Percentiles rank a stretch among this genome's conserved stretches.
Conservation (phyloP, 1,284 basidiomycete genomes). For the Prillingera fragicola region DNA sequence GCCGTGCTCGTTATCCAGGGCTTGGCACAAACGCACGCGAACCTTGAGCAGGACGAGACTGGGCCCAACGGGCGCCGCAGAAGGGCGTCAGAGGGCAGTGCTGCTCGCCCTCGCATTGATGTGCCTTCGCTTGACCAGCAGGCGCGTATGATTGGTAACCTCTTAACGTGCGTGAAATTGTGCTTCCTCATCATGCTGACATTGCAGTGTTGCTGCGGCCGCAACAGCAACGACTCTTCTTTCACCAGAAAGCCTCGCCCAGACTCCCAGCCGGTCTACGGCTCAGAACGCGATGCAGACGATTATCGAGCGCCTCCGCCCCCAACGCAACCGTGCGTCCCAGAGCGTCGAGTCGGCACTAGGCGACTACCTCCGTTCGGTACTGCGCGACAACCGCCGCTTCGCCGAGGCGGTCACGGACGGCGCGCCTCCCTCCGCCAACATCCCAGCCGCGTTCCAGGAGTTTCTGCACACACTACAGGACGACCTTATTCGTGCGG, state of each 20-base stretch:
- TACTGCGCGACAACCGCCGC: constrained; percentile 28
- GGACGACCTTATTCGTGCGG: constrained; percentile 35
- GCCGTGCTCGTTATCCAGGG: constrained; percentile 47
- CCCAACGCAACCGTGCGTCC: constrained; percentile 19
- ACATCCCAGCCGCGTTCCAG: constrained; percentile 35
- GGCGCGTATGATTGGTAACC: constrained; percentile 43
- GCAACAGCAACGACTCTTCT: constrained; percentile 43
- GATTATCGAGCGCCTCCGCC: constrained; percentile 38
- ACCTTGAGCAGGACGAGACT: constrained; percentile 12
- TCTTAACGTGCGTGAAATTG: constrained; percentile 39
- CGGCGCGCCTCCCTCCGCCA: constrained; percentile 13
- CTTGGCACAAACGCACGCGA: constrained; percentile 40
- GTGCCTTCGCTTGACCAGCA: constrained; percentile 35
- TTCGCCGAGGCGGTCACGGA: constrained; percentile 13
- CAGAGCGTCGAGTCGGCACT: constrained; percentile 38
- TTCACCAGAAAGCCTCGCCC: constrained; percentile 18
- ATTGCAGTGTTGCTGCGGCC: constrained; percentile 39
- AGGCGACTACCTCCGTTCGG: constrained; percentile 39
- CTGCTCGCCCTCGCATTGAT: constrained; percentile 5
- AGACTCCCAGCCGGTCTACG: constrained; percentile 19
- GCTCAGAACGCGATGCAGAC: constrained; percentile 31
- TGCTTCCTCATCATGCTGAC: neutral
- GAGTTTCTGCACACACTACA: constrained; percentile 42
- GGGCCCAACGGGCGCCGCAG: neutral
- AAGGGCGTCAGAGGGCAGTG: constrained; percentile 13